A percentile compares a stretch with the other conserved stretches of the same genome.
These are phyloP conservation scores for Globisporangium sylvaticum DNA, from an alignment of 352 stramenopile species.

Conservation along the genomic window DNA sequence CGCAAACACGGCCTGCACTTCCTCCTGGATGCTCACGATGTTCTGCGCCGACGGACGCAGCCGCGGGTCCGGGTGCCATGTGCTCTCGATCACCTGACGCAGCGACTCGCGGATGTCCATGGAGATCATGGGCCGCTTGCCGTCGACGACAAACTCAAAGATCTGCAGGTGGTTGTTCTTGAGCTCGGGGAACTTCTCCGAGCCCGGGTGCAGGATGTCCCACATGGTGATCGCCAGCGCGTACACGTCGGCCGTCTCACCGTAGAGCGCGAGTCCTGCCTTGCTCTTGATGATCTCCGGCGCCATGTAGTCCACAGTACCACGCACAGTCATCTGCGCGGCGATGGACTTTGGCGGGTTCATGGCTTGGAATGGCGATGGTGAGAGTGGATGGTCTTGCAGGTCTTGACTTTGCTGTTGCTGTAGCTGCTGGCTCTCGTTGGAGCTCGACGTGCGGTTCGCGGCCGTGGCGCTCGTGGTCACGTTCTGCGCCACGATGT, in stretches of 20 bases:
- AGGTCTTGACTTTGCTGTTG: background rate
- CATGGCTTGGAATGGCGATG: conserved; percentile 10
- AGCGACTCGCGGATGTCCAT: conserved; percentile 4
- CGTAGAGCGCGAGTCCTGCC: conserved; percentile 44
- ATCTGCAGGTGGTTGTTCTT: conserved; percentile 35
- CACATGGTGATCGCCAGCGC: conserved; percentile 74
- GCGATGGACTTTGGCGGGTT: conserved; percentile 11
- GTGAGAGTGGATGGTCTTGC: background rate
- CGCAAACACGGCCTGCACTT: conserved; percentile 12
- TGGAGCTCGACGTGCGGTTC: background rate
- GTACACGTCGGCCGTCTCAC: conserved; percentile 69
- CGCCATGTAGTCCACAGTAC: conserved; percentile 79
- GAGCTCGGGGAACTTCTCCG: conserved; percentile 40
- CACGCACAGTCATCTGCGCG: conserved; percentile 52
- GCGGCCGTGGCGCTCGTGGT: background rate
- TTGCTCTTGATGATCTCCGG: conserved; percentile 77
- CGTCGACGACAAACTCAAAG: conserved; percentile 36
- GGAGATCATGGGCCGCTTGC: conserved; percentile 26
- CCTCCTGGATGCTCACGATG: conserved; percentile 23
- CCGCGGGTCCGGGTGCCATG: conserved; percentile 18
- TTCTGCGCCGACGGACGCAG: conserved; percentile 20
- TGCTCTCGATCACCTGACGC: conserved; percentile 19
- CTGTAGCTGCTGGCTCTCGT: background rate
- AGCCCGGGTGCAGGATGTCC: conserved; percentile 57
- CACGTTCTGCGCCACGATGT: conserved; percentile 5